Evolutionary conservation across 768 basidiomycete genomes (phyloP).

Genomic region (Hericium alpestre): DNA sequence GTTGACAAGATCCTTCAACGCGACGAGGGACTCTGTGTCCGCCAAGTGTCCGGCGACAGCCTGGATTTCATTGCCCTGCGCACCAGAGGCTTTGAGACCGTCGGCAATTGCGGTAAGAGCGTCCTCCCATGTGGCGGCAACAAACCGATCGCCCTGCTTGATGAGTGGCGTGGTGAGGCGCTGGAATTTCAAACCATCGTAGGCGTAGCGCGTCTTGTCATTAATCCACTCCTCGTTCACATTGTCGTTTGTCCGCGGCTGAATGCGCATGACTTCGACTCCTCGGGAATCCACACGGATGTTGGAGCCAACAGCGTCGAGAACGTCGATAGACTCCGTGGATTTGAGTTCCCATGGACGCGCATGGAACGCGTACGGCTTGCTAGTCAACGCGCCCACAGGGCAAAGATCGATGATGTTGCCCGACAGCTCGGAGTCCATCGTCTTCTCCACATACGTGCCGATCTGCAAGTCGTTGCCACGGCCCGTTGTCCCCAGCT

Average conservation of each 20-base stretch:
- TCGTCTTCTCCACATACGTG: constrained; percentile 94
- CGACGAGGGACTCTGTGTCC: constrained; percentile 88
- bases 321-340: constrained; percentile 91
- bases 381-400: constrained; percentile 95
- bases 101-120: constrained; percentile 68
- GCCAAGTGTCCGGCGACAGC: constrained; percentile 88
- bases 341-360: constrained; percentile 98
- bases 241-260: constrained; percentile 92
- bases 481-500: constrained; percentile 91
- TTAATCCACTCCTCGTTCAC: constrained; percentile 99
- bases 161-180: constrained; percentile 87
- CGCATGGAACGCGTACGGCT: constrained; percentile 96
- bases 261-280: constrained; percentile 93
- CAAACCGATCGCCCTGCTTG: constrained; percentile 87
- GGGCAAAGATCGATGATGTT: constrained; percentile 97
- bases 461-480: constrained; percentile 99
- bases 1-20: constrained; percentile 88
- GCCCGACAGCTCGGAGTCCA: constrained; percentile 95
- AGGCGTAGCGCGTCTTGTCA: constrained; percentile 96
- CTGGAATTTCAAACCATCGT: constrained; percentile 93
- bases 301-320: constrained; percentile 93
- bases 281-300: constrained; percentile 94
- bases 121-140: constrained; percentile 83
- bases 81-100: constrained; percentile 74
- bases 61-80: constrained; percentile 86